Base-by-base conservation (phyloP, 805 yeast species). In the Candida tammaniensis region DNA sequence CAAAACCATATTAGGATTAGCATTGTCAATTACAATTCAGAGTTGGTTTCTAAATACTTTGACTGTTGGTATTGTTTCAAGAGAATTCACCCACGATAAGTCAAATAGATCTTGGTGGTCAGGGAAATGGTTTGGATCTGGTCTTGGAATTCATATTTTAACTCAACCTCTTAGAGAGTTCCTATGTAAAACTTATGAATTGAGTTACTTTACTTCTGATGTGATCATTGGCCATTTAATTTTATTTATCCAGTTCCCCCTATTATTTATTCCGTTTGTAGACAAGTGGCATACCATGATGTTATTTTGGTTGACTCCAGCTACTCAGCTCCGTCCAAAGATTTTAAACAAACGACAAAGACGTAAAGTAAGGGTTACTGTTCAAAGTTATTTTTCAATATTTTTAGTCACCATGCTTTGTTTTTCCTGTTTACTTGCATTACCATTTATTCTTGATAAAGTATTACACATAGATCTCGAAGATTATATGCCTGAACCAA, bases 201-300 rank as follows among this genome's bases (percentile, higher is more conserved):
- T 80, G 66, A 72, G 82, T n/a, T 71, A 73, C 37, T 83, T 81
- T 61, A 76, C 82, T 0, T 76, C 73, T 4, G 93, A 83, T 54
- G 68, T 79, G 38, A 52, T 73, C 18, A 58, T 81, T 19, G 76
- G 81, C 0, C 88, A 83, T 50, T 44, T 73, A 26, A 54, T 83
- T 10, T 57, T 82, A 32, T 71, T 75, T 39, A 54, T 70, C 5
- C 86, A 81, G 44, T 56, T 79, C 7, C 88, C 88, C 1, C 40
- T 82, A 11, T 54, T 82, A 22, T 62, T 81, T 22, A 59, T 80
- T 25, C 89, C 89, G 0, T 79, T 68, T 44, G 68, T 79, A 29
- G 83, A 81, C 48, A 70, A 69, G 30, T 72, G 80, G 73, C 93
- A 83, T 48, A 74, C 87, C 1, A 61, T 76, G 60, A 61, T 78